Base-by-base conservation (phyloP, 768 basidiomycete genomes). In the Polyporus arcularius region DNA sequence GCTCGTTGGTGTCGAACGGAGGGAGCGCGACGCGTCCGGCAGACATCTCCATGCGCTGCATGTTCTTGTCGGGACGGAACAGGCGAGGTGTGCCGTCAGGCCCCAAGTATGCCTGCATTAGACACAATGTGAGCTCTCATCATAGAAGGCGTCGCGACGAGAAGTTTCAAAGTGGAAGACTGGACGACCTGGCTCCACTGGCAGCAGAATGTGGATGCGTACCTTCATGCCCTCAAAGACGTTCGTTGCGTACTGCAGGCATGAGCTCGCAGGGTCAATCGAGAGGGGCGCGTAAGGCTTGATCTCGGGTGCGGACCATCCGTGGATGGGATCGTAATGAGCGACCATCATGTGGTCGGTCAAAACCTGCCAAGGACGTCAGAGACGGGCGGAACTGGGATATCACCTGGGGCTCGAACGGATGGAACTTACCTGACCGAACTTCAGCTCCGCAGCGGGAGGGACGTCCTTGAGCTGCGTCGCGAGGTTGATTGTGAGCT, bases 41-140 rank as follows among this genome's bases (percentile, higher is more conserved):
- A 21, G 89, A 91, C 38, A 80, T 78, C 47, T 81, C 78, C 73
- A 98, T 81, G 30, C 95, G 88, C 30, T 81, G 82, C 92, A 96
- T 94, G 73, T 96, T 96, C 72, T 82, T 75, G 32, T 91, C 80
- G 0, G 94, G 94, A 35, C 94, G 79, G 79, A 97, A 97, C 40
- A 96, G 74, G 7, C 89, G 80, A 1, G 86, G 80, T 53, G 84
- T 82, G 1, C 92, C 93, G 59, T 90, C 80, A n/a, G 85, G 82
- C 10, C 84, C 87, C 1, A 83, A 60, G 71, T 89, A 90, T 0
- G 91, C 90, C 85, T 90, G 41, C 41, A 42, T 2, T 3, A 6
- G 1, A 5, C 10, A 42, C 14, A 1, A n/a, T 14, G 41, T 14
- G 41, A 42, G 41, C 41, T 4, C 41, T 14, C 4, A n/a, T 42